Percentiles rank a stretch among this genome's conserved stretches.
phyloP scores from a whole-genome alignment of 768 basidiomycete genomes.

The Tephrocybe sp. region DNA sequence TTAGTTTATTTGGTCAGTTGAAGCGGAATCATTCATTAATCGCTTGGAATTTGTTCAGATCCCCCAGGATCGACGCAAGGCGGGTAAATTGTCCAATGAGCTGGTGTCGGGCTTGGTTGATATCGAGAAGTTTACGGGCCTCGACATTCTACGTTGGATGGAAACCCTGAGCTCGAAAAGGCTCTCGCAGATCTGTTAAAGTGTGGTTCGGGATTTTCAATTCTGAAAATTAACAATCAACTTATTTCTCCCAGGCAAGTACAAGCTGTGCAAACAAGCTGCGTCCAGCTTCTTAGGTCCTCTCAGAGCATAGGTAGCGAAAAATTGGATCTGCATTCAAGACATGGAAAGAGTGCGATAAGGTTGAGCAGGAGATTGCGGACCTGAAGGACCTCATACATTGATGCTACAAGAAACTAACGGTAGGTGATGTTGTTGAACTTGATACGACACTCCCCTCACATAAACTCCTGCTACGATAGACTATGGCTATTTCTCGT shows the following conservation, averaged over 20 bases:
- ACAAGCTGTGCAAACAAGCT: background rate
- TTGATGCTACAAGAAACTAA: constrained; percentile 13
- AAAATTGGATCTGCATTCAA: constrained; percentile 8
- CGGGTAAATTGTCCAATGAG: constrained; percentile 8
- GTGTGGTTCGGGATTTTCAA: background rate
- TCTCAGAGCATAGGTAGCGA: constrained; percentile 3
- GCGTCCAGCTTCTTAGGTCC: background rate
- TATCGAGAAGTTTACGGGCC: constrained; percentile 9
- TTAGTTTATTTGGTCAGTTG: background rate
- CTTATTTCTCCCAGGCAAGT: background rate
- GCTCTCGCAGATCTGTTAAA: constrained; percentile 1
- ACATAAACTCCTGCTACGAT: background rate
- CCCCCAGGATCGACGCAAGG: constrained; percentile 10
- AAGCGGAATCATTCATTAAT: background rate
- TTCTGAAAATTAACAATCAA: background rate
- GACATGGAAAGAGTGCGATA: constrained; percentile 7
- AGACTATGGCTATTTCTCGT: constrained; percentile 13
- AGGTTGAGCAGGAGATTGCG: constrained; percentile 6
- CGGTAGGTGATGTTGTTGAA: constrained; percentile 4
- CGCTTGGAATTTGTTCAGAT: background rate
- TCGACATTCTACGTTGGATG: constrained; percentile 5
- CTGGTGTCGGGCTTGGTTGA: constrained; percentile 7
- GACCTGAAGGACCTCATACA: constrained; percentile 11
- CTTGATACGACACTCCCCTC: background rate
- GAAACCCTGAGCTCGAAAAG: constrained; percentile 5